Evolutionary conservation across 805 yeast species (phyloP).

Genomic region (Isabelozyma pseudorhagii): DNA sequence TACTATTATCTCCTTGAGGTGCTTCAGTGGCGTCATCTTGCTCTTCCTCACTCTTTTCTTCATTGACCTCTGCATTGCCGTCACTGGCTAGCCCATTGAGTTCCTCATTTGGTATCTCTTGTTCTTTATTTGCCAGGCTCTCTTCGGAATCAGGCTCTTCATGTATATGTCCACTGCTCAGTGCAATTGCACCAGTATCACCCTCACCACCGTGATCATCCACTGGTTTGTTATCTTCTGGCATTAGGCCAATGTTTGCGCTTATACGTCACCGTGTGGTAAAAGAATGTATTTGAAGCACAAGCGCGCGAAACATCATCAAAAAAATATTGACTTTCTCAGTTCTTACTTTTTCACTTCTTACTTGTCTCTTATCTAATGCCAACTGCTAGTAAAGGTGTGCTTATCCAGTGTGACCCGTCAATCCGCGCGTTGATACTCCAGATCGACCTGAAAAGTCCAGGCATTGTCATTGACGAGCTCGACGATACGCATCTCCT

Average conservation of each 20-base stretch:
- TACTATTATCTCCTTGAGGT: neutral
- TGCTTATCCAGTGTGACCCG: constrained; percentile 69
- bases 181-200: neutral
- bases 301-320: neutral
- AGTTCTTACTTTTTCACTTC: too few relatives aligned
- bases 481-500: constrained; percentile 88
- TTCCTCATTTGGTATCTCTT: neutral
- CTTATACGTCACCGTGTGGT: neutral
- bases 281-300: neutral
- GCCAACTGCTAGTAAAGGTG: constrained; percentile 45
- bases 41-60: constrained; percentile 1
- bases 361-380: constrained; percentile 11
- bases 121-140: neutral
- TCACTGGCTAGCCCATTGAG: too few relatives aligned
- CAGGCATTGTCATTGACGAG: constrained; percentile 72
- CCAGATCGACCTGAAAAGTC: constrained; percentile 70
- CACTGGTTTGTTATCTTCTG: neutral
- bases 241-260: neutral
- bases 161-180: neutral
- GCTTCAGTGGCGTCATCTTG: constrained; percentile 3
- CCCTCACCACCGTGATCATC: neutral
- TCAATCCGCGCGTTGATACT: constrained; percentile 84
- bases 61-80: neutral
- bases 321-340: neutral
- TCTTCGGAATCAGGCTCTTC: neutral